Evolutionary conservation across 257 asterid species (phyloP), one percentile per base, ranked within the genome.

Genomic region (Schizonepeta tenuifolia): DNA sequence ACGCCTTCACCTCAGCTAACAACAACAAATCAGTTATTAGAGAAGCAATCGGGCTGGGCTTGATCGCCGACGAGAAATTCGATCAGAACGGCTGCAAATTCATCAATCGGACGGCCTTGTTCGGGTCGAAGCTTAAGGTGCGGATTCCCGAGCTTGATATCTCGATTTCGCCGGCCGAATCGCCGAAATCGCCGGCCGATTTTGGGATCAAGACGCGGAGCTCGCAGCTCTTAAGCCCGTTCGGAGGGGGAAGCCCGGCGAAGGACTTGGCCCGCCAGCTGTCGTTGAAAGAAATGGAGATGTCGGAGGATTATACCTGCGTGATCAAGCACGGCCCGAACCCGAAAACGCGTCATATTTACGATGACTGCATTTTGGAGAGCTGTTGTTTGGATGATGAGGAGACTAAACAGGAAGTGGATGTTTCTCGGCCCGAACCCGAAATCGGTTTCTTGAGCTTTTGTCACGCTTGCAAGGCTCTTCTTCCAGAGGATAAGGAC

Each of bases 251-350:
- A 5, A 35, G 64, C 26, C 82, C 81, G 18, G 75, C 72, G 26
- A 86, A 77, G 78, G 83, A 74, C 31, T 62, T 84, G 1, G 54
- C 53, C 14, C 77, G 88, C 50, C 89, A 85, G 73, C 81, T 93
- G 1, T 88, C 96, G 36, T 70, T 92, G 82, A 81, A 80, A 51
- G 99, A 95, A 73, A 92, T 95, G 96, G 97, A 95, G 87, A 86
- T 81, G n/a, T 92, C 94, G 8, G 99, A 94, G 80, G 97, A 95
- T 13, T 95, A 95, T 49, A 92, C 99, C 15, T 83, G 99, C 47
- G 99, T 95, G 74, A 90, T 95, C 79, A 81, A 85, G 44, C 98
- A 85, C 55, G 98, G 99, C 0, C 97, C 98, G 38, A 95, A 90
- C 61, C 96, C 96, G 0, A 90, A 83, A 80, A 95, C 89, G 7